Conservation (phyloP, 306 rosid species). For the Fragaria iinumae region DNA sequence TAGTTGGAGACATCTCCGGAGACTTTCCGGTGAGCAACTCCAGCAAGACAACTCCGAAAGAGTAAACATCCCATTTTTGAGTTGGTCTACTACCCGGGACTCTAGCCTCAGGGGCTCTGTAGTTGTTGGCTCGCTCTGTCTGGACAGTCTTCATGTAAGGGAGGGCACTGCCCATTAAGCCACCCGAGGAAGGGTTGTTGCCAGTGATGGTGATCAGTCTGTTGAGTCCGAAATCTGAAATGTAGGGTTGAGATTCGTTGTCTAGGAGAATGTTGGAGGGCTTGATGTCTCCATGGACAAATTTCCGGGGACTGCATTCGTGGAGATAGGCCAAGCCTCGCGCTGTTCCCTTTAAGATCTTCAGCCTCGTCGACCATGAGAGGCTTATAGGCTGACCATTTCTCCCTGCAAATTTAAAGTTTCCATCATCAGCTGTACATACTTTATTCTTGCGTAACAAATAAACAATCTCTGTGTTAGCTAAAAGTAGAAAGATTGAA, state of each 20-base stretch:
- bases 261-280: conserved; percentile 94
- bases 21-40: conserved; percentile 92
- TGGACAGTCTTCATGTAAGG: conserved; percentile 70
- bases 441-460: conserved; percentile 9
- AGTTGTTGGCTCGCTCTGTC: conserved; percentile 68
- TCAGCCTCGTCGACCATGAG: conserved; percentile 81
- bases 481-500: conserved; percentile 7
- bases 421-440: not conserved
- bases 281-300: conserved; percentile 91
- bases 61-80: conserved; percentile 92
- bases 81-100: conserved; percentile 64
- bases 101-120: conserved; percentile 81
- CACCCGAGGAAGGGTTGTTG: conserved; percentile 84
- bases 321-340: conserved; percentile 94
- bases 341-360: conserved; percentile 79
- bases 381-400: conserved; percentile 70
- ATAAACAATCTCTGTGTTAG: not conserved
- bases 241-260: conserved; percentile 62
- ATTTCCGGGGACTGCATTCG: conserved; percentile 95
- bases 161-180: conserved; percentile 89
- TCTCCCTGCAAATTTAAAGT: conserved; percentile 44
- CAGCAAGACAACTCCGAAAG: conserved; percentile 81
- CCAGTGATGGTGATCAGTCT: conserved; percentile 82
- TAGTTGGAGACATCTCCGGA: conserved; percentile 78
- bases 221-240: conserved; percentile 89